phyloP scores from a whole-genome alignment of 179 eudicot genomes.

The Amaranthus tricolor region DNA sequence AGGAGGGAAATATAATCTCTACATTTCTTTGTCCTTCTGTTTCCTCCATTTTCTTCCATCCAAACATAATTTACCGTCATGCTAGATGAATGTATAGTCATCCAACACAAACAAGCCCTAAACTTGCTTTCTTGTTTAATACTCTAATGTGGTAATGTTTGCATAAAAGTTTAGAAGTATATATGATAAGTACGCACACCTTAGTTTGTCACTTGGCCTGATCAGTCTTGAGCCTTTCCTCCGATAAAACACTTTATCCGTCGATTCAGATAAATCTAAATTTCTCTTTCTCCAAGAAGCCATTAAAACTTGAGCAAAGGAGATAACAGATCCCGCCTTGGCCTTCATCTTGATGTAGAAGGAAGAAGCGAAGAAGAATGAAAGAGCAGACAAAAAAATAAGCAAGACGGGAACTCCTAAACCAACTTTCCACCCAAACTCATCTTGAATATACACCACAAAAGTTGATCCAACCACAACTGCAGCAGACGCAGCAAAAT shows the following conservation, averaged over 20 bases:
- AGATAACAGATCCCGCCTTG: conserved; percentile 36
- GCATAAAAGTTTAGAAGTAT: no score
- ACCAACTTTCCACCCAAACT: conserved; percentile 65
- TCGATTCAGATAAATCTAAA: conserved; percentile 7
- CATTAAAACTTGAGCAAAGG: conserved; percentile 45
- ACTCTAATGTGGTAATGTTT: no score
- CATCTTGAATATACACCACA: conserved; percentile 59
- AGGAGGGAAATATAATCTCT: no score
- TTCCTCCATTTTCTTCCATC: no score
- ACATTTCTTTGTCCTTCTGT: no score
- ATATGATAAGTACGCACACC: conserved; percentile 2
- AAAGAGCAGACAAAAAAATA: conserved; percentile 41
- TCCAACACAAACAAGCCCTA: no score
- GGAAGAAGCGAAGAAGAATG: conserved; percentile 49
- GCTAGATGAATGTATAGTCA: no score
- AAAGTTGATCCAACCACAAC: conserved; percentile 37
- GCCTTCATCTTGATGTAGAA: conserved; percentile 41
- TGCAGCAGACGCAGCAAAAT: conserved; percentile 31
- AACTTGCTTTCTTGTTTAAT: no score
- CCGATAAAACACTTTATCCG: conserved; percentile 24
- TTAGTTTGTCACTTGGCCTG: conserved; percentile 20
- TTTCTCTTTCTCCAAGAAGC: conserved; percentile 44
- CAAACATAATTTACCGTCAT: no score
- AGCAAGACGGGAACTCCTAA: conserved; percentile 52
- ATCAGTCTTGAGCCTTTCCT: conserved; percentile 31